A percentile compares a stretch with the other conserved stretches of the same genome.
Conservation (phyloP, 2,329 filamentous ascomycete genomes). For the Penicillium sp. region DNA sequence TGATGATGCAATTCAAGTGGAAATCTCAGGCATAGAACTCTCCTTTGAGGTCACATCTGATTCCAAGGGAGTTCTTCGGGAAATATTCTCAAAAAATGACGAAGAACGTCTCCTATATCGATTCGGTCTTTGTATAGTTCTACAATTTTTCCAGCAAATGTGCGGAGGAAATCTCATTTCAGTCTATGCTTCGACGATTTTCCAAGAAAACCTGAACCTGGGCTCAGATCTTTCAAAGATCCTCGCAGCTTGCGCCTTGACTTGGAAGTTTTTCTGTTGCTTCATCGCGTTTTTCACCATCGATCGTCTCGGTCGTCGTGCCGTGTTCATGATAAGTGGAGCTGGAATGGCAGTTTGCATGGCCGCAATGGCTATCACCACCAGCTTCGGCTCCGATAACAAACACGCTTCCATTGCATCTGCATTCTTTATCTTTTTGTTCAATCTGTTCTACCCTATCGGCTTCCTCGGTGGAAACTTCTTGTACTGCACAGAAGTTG, state of each 20-base stretch:
- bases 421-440: slow-evolving; percentile 55
- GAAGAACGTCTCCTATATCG: slow-evolving; percentile 24
- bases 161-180: slow-evolving; percentile 22
- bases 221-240: slow-evolving; percentile 27
- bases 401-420: slow-evolving; percentile 16
- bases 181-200: slow-evolving; percentile 20
- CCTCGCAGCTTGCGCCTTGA: slow-evolving; percentile 53
- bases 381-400: slow-evolving; percentile 30
- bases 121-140: slow-evolving; percentile 18
- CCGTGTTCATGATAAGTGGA: slow-evolving; percentile 56
- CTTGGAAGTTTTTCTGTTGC: slow-evolving; percentile 59
- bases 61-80: slow-evolving; percentile 16
- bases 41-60: slow-evolving; percentile 18
- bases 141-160: slow-evolving; percentile 25
- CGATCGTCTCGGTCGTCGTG: slow-evolving; percentile 54
- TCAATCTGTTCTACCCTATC: slow-evolving; percentile 66
- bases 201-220: slow-evolving; percentile 18
- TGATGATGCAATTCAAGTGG: slow-evolving; percentile 13
- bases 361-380: slow-evolving; percentile 52
- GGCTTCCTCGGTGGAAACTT: slow-evolving; percentile 64
- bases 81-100: slow-evolving; percentile 20
- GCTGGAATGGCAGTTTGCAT: slow-evolving; percentile 58
- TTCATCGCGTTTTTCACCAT: slow-evolving; percentile 55
- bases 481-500: slow-evolving; percentile 48
- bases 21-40: slow-evolving; percentile 22